A percentile compares a stretch with the other conserved stretches of the same genome.
phyloP scores from a whole-genome alignment of 2,329 filamentous ascomycete species.

The Fusarium sororula region DNA sequence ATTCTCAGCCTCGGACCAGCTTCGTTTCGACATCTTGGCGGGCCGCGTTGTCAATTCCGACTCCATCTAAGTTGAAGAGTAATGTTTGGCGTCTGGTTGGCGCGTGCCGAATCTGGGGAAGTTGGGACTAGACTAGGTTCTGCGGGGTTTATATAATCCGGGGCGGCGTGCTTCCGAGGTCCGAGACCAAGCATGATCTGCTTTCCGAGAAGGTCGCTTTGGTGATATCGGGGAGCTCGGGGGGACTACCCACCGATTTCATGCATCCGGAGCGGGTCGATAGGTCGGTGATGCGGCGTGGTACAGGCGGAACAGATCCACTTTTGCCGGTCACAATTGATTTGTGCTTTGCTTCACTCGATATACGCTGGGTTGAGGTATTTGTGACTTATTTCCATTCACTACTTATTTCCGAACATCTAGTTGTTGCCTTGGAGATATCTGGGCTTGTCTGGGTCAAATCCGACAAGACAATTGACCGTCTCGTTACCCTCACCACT shows the following conservation, averaged over 20 bases:
- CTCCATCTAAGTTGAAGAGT: neutral
- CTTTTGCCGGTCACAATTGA: neutral
- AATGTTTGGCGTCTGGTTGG: constrained; percentile 29
- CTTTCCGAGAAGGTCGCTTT: neutral
- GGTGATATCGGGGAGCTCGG: neutral
- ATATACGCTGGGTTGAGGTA: neutral
- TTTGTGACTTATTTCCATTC: neutral
- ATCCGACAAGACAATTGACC: constrained; percentile 37
- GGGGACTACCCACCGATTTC: neutral
- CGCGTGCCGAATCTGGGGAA: constrained; percentile 1
- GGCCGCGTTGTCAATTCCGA: neutral
- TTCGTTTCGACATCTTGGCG: constrained; percentile 23
- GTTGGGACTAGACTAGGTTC: neutral
- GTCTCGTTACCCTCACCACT: constrained; percentile 36
- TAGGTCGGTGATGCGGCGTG: neutral
- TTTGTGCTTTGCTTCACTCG: neutral
- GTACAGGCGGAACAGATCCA: neutral
- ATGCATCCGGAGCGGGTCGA: neutral
- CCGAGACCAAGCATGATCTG: neutral
- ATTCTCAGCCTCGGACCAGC: constrained; percentile 24
- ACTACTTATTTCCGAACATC: neutral
- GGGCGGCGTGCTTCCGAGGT: neutral
- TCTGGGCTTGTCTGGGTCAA: constrained; percentile 33
- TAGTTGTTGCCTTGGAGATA: constrained; percentile 12
- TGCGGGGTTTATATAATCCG: constrained; percentile 33